Conservation (phyloP, 75 land plant genomes). For the Ceratopteris richardii region DNA sequence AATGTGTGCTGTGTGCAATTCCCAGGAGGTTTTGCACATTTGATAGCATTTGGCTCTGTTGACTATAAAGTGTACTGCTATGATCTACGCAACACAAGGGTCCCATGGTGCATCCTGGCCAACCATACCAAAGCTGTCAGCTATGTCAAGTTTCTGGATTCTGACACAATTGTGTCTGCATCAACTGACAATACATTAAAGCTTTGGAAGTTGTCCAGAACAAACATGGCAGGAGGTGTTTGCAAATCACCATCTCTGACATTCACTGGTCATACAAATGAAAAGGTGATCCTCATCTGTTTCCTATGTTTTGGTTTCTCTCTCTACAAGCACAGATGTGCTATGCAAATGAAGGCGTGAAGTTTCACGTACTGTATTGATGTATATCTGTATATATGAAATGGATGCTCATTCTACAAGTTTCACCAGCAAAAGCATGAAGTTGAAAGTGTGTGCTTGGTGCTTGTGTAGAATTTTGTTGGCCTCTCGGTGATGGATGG, state of each 20-base stretch:
- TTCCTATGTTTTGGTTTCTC: no score
- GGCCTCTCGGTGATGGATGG: constrained; percentile 83
- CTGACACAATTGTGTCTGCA: constrained; percentile 74
- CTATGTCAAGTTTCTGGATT: constrained; percentile 79
- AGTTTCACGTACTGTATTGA: no score
- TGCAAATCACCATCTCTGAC: constrained; percentile 55
- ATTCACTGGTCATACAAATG: constrained; percentile 77
- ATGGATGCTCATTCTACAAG: no score
- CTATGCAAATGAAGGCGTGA: no score
- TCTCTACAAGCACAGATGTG: no score
- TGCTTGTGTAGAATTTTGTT: constrained; percentile 68
- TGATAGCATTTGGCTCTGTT: constrained; percentile 83
- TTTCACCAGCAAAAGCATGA: neutral
- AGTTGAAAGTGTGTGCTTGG: neutral
- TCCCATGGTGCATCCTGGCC: constrained; percentile 70
- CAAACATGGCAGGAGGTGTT: constrained; percentile 23
- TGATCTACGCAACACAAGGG: constrained; percentile 68
- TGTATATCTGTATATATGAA: no score
- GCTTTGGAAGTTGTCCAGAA: constrained; percentile 39
- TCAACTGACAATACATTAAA: constrained; percentile 90
- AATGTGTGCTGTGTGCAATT: constrained; percentile 94
- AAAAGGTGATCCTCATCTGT: constrained; percentile 72
- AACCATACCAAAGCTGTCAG: constrained; percentile 88
- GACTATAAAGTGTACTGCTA: constrained; percentile 83
- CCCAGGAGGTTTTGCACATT: constrained; percentile 56